These are phyloP conservation scores for Phytopythium helicoides DNA, from an alignment of 352 stramenopile species.

Conservation along the genomic window DNA sequence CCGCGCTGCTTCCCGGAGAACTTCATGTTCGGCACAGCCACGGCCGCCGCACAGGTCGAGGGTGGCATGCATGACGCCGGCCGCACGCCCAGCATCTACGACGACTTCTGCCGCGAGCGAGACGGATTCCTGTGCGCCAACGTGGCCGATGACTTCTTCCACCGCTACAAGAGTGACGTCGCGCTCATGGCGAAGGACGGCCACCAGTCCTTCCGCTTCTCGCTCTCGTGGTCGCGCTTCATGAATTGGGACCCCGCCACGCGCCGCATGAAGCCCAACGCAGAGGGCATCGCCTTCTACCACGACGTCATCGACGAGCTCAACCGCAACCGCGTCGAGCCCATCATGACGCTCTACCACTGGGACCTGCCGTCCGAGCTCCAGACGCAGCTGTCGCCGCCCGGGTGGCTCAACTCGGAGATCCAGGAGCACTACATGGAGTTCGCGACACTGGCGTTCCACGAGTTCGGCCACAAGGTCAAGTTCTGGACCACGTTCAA, in stretches of 20 bases:
- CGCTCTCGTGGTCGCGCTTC: slow-evolving; percentile 90
- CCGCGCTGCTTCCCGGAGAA: slow-evolving; percentile 33
- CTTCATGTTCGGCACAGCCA: slow-evolving; percentile 83
- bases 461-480: slow-evolving; percentile 89
- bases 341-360: slow-evolving; percentile 93
- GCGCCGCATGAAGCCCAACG: slow-evolving; percentile 65
- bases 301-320: slow-evolving; percentile 88
- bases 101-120: slow-evolving; percentile 76
- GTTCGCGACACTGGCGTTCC: slow-evolving; percentile 91
- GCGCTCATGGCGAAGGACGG: slow-evolving; percentile 82
- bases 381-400: slow-evolving; percentile 48
- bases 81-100: slow-evolving; percentile 89
- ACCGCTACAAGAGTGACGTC: slow-evolving; percentile 84
- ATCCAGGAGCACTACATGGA: slow-evolving; percentile 75
- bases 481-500: slow-evolving; percentile 96
- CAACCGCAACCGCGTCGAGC: slow-evolving; percentile 63
- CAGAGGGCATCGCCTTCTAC: slow-evolving; percentile 90
- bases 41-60: slow-evolving; percentile 90
- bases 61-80: slow-evolving; percentile 69
- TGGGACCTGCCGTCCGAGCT: slow-evolving; percentile 90
- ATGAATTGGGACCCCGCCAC: slow-evolving; percentile 67
- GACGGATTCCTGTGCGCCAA: slow-evolving; percentile 74
- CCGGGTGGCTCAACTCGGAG: slow-evolving; percentile 61
- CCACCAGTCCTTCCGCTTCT: slow-evolving; percentile 93
- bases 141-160: slow-evolving; percentile 88